Base-by-base conservation (phyloP, 2,329 filamentous ascomycete species). In the Bretziella fagacearum region DNA sequence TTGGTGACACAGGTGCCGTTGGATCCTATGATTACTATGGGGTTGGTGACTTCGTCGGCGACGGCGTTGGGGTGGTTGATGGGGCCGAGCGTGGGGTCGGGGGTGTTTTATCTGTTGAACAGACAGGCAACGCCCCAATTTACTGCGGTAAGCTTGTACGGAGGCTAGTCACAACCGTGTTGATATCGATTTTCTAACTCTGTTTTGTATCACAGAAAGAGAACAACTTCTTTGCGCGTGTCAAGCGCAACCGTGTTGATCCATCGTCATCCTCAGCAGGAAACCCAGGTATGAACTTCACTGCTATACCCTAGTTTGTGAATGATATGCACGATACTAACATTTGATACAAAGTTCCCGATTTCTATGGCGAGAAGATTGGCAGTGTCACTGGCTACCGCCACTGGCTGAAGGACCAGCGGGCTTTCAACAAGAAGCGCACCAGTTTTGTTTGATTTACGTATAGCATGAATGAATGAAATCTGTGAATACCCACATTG, bases 291-390 rank as follows among this genome's bases (percentile, higher is more conserved):
- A 62, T 50, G 65, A 58, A 4, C 17, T 25, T 8, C 25, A 11
- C 29, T 23, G 22, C 18, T 8, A 23, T 7, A 32, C 20, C 33
- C 7, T 22, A 20, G 5, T 8, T 22, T 13, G 8, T 22, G 10
- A 11, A 39, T 18, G n/a, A 39, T 17, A 10, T 17, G 18, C 35
- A 20, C 6, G 8, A 6, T 39, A 11, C 27, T 20, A 5, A 35
- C 18, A 11, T 27, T 3, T 25, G n/a, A 6, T 40, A 8, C 29
- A 2, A 46, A 72, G 84, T 94, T 1, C 87, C 89, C 36, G 91
- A 98, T 61, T 98, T 94, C 65, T 98, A 98, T 58, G 91, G 91
- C 56, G 91, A 98, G 68, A 96, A 95, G 72, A 94, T 98, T 56
- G 84, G 83, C 44, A 94, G 86, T 57, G 85, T 96, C 18, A 72